Conservation (phyloP, 768 basidiomycete genomes). For the Suillus subluteus region DNA sequence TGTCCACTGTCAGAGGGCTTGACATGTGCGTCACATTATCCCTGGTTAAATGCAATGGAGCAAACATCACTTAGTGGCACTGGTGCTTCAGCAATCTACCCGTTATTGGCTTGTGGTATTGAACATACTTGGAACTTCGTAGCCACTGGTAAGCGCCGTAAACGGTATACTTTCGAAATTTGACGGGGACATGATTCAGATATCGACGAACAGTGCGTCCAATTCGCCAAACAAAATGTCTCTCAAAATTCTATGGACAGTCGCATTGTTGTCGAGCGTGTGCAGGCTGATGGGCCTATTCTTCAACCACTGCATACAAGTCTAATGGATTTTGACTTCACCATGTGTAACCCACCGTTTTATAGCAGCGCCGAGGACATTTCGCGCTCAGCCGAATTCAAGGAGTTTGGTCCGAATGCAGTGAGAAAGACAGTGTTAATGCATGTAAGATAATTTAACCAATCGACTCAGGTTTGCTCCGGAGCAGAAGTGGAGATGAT, state of each 20-base stretch:
- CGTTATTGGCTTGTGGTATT: constrained; percentile 67
- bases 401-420: constrained; percentile 69
- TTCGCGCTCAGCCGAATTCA: constrained; percentile 54
- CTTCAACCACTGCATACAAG: constrained; percentile 36
- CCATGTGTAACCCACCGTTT: constrained; percentile 98
- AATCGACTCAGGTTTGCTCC: constrained; percentile 68
- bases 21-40: constrained; percentile 63
- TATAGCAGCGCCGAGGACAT: constrained; percentile 80
- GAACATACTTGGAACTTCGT: constrained; percentile 59
- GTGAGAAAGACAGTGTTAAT: constrained; percentile 44
- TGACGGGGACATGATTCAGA: constrained; percentile 47
- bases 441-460: constrained; percentile 1
- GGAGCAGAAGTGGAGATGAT: constrained; percentile 90
- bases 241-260: constrained; percentile 54
- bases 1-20: constrained; percentile 48
- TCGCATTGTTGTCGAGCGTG: constrained; percentile 52
- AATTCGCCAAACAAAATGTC: constrained; percentile 61
- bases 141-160: constrained; percentile 62
- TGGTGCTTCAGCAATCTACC: constrained; percentile 89
- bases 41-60: not conserved
- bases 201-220: constrained; percentile 64
- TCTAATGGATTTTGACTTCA: constrained; percentile 59
- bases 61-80: constrained; percentile 67
- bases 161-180: not conserved
- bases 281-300: constrained; percentile 43